Conservation (phyloP, 257 asterid genomes). For the Rubia yunnanensis region DNA sequence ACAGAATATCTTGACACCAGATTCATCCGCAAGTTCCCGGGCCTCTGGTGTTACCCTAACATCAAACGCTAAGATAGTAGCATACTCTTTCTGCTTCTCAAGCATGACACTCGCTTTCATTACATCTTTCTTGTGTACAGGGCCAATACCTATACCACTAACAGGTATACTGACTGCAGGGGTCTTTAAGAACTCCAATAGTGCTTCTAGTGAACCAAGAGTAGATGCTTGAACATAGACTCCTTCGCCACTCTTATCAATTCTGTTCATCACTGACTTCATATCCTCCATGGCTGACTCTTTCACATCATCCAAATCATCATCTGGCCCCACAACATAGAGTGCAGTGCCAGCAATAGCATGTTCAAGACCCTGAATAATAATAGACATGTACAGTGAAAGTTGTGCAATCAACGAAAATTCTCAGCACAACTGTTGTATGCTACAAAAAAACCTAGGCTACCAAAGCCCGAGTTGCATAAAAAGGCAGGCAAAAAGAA, state of each 20-base stretch:
- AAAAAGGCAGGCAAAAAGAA: background rate
- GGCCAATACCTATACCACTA: constrained; percentile 95
- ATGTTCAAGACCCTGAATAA: constrained; percentile 89
- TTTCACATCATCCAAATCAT: constrained; percentile 65
- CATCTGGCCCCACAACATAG: constrained; percentile 80
- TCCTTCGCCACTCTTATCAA: constrained; percentile 89
- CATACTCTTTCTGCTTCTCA: constrained; percentile 91
- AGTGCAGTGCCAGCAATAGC: constrained; percentile 95
- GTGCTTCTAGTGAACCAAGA: constrained; percentile 92
- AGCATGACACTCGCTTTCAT: constrained; percentile 99
- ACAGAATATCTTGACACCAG: constrained; percentile 71
- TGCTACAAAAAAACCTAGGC: background rate
- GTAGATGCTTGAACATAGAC: constrained; percentile 98
- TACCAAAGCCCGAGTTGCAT: background rate
- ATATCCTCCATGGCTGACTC: constrained; percentile 94
- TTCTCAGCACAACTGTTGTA: background rate
- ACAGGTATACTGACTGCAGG: constrained; percentile 90
- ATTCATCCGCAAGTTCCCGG: constrained; percentile 83
- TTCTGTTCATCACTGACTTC: constrained; percentile 87
- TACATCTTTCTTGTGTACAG: constrained; percentile 88
- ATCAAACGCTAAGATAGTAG: constrained; percentile 87
- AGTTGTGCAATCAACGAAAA: background rate
- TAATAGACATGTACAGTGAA: constrained; percentile 12
- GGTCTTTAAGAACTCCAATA: constrained; percentile 86
- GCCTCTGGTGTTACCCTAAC: constrained; percentile 91